phyloP scores from a whole-genome alignment of 805 yeast genomes.

The Candida dajiaensis region DNA sequence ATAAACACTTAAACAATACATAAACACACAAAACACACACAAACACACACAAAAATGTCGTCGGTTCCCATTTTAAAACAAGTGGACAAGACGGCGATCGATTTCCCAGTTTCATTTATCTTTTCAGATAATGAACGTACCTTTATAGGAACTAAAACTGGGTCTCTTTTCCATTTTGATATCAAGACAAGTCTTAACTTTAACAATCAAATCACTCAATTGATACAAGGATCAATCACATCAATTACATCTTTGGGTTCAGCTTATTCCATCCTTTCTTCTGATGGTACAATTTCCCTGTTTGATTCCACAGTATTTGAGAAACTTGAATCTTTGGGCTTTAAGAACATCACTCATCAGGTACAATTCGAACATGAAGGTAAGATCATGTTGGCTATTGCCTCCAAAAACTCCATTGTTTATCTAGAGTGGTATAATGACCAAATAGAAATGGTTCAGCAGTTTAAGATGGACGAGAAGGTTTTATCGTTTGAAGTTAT shows the following conservation, averaged over 20 bases:
- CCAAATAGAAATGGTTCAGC: conserved; percentile 22
- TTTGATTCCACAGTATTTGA: conserved; percentile 1
- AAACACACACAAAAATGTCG: not conserved
- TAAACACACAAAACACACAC: not conserved
- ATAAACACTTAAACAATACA: too few species aligned
- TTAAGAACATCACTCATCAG: conserved; percentile 1
- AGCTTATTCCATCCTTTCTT: not conserved
- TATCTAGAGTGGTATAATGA: conserved; percentile 12
- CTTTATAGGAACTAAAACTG: too few species aligned
- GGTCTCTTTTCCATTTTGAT: too few species aligned
- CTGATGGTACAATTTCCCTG: conserved; percentile 3
- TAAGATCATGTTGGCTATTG: conserved; percentile 5
- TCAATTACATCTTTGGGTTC: not conserved
- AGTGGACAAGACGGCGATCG: not conserved
- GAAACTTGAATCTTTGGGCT: conserved; percentile 1
- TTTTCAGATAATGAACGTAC: not conserved
- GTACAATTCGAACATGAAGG: not conserved
- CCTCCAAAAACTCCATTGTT: conserved; percentile 14
- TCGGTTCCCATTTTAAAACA: not conserved
- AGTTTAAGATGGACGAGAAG: conserved; percentile 24
- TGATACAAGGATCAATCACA: not conserved
- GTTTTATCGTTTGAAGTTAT: conserved; percentile 16
- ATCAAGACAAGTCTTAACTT: not conserved
- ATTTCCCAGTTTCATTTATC: not conserved
- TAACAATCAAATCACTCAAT: not conserved